phyloP scores from a whole-genome alignment of 2,329 filamentous ascomycete genomes.

The Paracoccidioides brasiliensis region DNA sequence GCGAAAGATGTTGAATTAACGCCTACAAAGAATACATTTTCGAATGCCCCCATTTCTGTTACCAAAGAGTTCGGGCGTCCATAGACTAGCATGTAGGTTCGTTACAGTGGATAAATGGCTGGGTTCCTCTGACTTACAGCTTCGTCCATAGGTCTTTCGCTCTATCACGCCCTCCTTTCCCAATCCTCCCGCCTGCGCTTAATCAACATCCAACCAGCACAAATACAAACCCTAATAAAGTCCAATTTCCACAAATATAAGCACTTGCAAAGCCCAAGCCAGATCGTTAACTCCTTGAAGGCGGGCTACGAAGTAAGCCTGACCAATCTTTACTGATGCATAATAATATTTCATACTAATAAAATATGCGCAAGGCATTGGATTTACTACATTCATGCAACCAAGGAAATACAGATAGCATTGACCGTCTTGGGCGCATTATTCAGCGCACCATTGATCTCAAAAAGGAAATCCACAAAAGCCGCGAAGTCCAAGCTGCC shows the following conservation, averaged over 20 bases:
- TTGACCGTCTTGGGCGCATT: conserved; percentile 16
- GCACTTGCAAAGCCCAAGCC: conserved; percentile 26
- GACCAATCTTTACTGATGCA: not conserved
- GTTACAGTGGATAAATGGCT: not conserved
- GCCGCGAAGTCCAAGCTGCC: conserved; percentile 9
- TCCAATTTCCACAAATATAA: conserved; percentile 29
- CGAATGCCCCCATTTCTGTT: conserved; percentile 27
- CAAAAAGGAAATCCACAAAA: conserved; percentile 14
- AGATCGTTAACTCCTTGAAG: conserved; percentile 26
- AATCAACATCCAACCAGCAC: conserved; percentile 12
- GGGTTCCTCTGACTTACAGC: conserved; percentile 2
- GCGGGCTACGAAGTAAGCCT: conserved; percentile 29
- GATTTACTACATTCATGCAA: conserved; percentile 25
- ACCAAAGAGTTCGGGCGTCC: conserved; percentile 24
- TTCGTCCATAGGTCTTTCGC: conserved; percentile 25
- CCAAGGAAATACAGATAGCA: conserved; percentile 16
- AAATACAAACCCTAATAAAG: conserved; percentile 20
- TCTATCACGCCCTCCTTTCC: conserved; percentile 34
- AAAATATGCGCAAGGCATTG: conserved; percentile 20
- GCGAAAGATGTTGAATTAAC: not conserved
- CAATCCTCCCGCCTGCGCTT: conserved; percentile 25
- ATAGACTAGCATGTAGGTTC: conserved; percentile 33
- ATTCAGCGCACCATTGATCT: conserved; percentile 16
- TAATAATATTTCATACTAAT: not conserved
- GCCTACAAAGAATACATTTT: conserved; percentile 1